Percentiles rank a stretch among this genome's conserved stretches.
Conservation (phyloP, 768 basidiomycete species). For the Podaxis carcinomalis region DNA sequence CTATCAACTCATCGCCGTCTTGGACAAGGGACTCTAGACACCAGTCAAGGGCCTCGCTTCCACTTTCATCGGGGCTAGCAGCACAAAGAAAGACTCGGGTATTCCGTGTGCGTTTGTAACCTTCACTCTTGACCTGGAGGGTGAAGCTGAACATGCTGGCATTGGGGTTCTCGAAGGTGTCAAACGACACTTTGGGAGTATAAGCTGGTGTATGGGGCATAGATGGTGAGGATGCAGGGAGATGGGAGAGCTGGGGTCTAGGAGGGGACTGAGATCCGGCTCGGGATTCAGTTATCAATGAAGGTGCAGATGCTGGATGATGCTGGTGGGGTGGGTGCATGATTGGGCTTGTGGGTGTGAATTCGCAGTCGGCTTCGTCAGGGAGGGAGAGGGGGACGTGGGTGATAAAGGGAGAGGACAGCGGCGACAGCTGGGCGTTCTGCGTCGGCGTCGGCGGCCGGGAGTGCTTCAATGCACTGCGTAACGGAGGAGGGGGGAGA, state of each 20-base stretch:
- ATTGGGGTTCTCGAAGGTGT: constrained; percentile 79
- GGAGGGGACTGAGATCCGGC: constrained; percentile 16
- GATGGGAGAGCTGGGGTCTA: constrained; percentile 7
- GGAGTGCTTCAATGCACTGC: constrained; percentile 13
- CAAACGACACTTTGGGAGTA: constrained; percentile 78
- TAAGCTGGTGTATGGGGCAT: constrained; percentile 28
- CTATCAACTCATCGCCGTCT: constrained; percentile 90
- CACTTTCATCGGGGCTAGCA: constrained; percentile 83
- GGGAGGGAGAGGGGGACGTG: constrained; percentile 4
- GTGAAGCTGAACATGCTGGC: constrained; percentile 88
- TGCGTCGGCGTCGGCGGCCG: constrained; percentile 13
- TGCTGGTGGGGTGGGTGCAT: neutral
- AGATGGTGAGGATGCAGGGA: constrained; percentile 12
- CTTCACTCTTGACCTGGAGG: constrained; percentile 77
- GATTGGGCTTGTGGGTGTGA: constrained; percentile 11
- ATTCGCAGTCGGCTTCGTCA: constrained; percentile 10
- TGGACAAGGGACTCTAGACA: constrained; percentile 78
- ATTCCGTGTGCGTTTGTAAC: constrained; percentile 67
- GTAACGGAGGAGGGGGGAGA: constrained; percentile 15
- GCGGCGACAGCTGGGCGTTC: constrained; percentile 7
- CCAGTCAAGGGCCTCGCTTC: constrained; percentile 89
- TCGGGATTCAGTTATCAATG: neutral
- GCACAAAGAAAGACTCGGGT: constrained; percentile 92
- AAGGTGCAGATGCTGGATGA: neutral
- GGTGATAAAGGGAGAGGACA: constrained; percentile 10